phyloP scores from a whole-genome alignment of 768 basidiomycete genomes.

The Lanmaoa pseudosensibilis region DNA sequence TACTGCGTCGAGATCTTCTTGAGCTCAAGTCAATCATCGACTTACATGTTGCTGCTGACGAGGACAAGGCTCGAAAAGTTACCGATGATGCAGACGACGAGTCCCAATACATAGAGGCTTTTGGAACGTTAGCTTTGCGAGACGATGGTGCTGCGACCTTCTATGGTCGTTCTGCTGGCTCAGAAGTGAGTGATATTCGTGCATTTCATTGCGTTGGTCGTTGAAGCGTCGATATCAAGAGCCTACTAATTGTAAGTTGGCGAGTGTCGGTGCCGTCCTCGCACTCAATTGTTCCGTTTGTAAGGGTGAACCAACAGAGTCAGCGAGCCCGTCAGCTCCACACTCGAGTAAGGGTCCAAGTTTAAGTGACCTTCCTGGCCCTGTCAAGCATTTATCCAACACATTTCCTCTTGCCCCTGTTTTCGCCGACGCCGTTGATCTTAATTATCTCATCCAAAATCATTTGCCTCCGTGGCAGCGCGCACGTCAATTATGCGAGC shows the following conservation, averaged over 20 bases:
- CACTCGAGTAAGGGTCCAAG: neutral
- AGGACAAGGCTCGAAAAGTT: conserved; percentile 30
- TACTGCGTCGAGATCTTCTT: conserved; percentile 58
- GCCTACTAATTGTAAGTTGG: conserved; percentile 53
- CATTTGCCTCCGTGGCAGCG: conserved; percentile 62
- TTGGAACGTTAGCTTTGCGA: conserved; percentile 67
- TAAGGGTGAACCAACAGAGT: conserved; percentile 26
- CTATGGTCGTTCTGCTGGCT: conserved; percentile 70
- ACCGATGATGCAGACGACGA: conserved; percentile 37
- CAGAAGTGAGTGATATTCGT: conserved; percentile 53
- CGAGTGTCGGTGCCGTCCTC: neutral
- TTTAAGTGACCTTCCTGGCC: conserved; percentile 22
- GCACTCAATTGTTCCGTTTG: neutral
- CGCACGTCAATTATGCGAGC: conserved; percentile 56
- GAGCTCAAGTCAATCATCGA: conserved; percentile 71
- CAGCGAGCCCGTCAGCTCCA: neutral
- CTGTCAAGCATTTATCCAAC: conserved; percentile 31
- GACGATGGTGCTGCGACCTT: conserved; percentile 72
- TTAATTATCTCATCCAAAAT: conserved; percentile 45
- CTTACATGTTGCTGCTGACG: conserved; percentile 56
- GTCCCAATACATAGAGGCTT: conserved; percentile 61
- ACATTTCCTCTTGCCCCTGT: conserved; percentile 52
- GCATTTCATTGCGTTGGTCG: conserved; percentile 16
- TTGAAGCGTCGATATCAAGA: conserved; percentile 35
- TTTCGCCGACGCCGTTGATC: conserved; percentile 37